Base-by-base conservation (phyloP, 2,329 filamentous ascomycete genomes). In the Aspergillus eucalypticola region DNA sequence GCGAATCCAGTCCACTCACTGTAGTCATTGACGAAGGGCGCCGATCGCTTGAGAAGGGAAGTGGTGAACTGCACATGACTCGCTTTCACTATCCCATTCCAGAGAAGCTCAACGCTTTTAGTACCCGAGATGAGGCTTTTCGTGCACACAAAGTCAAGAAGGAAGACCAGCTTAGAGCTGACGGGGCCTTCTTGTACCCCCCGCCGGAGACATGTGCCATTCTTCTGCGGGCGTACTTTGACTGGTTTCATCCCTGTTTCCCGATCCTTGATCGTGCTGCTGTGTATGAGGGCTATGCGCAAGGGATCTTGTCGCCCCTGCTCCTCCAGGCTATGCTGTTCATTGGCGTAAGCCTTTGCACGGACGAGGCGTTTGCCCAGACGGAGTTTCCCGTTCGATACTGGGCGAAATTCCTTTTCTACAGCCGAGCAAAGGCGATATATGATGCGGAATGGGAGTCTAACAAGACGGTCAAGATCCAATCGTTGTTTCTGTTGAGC, bases 161-260 rank as follows among this genome's bases (percentile, higher is more conserved):
- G 11, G 75, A 76, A 61, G 73, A 71, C 58, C 69, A 75, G 10
- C 69, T 81, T 2, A 71, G 69, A 35, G 73, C 71, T 3, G 77
- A 78, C 35, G 79, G 75, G 0, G 77, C 74, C 2, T 78, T 85
- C 44, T 76, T 77, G 0, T 79, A 83, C 23, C 83, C 83, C 0
- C 74, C 79, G 2, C 64, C 72, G 13, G 67, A 75, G 2, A 74
- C 79, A 17, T 79, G 79, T 44, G 71, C 80, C 3, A 75, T 75
- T 1, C 73, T 83, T 0, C 66, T 85, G 0, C 72, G 78, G 17
- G 82, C 83, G 0, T 86, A 85, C 70, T 86, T 86, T 57, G 73
- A 76, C 21, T 84, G 82, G 79, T 85, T 85, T 55, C 84, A 86
- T 62, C 82, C 84, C 0, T 82, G 81, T 56, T 86, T 85, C 51